Evolutionary conservation across 352 stramenopile species (phyloP), one percentile per base, ranked within the genome.

Genomic region (Stramenopiles sp.): DNA sequence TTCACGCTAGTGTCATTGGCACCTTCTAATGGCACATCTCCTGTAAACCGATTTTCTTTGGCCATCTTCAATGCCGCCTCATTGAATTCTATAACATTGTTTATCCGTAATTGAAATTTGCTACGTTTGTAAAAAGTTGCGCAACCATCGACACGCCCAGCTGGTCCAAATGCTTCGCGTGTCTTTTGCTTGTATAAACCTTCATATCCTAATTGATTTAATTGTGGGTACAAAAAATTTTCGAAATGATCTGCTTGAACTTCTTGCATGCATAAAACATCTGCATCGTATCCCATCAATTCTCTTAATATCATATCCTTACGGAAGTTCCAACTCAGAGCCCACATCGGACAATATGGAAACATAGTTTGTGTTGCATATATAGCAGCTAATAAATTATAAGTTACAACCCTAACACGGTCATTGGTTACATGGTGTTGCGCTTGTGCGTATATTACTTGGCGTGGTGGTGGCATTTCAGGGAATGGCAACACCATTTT

Each of bases 231-330:
- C 79, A 99, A 90, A 84, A 97, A 95, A 79, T 89, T 92, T 82
- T 98, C 96, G 84, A 98, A 99, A 80, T 98, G 93, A 81, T 99
- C 95, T 0, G 92, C 92, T 89, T 99, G 95, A 1, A 99, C 93
- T 85, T 99, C 96, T 86, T 98, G 90, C 78, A 99, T 87, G 83
- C 95, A 99, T 53, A 99, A 86, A 63, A 99, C 92, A 84, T 99
- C 96, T 30, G 91, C 92, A 79, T 94, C 92, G 81, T 93, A 92
- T 69, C 89, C 86, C 80, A 92, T 86, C 74, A 98, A 81, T 83
- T 98, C 93, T 7, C 90, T 85, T 38, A 89, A 85, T 4, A 98
- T 81, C 82, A 97, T 80, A 81, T 95, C 83, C 81, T 92, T 89
- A 80, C 96, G 85, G 87, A 97, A 98, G 13, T 94, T 93, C 95